phyloP scores from a whole-genome alignment of 2,329 filamentous ascomycete species.

The Pseudogymnoascus sp. region DNA sequence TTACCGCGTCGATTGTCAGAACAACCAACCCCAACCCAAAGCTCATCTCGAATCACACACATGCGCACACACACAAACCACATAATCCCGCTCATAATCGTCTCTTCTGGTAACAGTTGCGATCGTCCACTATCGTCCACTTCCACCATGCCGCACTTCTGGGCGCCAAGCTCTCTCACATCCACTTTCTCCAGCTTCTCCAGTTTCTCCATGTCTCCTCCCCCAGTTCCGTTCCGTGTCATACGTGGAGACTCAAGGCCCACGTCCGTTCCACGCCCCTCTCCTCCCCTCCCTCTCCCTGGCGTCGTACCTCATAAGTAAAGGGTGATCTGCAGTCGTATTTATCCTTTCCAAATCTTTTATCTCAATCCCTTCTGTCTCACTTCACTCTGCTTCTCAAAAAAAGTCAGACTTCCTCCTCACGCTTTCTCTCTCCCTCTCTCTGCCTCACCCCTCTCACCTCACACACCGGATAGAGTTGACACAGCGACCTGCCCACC shows the following conservation, averaged over 20 bases:
- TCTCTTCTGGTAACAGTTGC: conserved; percentile 6
- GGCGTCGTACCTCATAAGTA: background rate
- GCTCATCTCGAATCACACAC: background rate
- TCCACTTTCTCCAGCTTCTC: conserved; percentile 5
- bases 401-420: background rate
- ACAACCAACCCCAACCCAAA: background rate
- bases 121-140: background rate
- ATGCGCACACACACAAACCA: background rate
- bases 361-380: background rate
- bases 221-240: background rate
- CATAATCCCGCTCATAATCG: background rate
- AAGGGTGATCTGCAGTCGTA: conserved; percentile 5
- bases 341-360: conserved; percentile 6
- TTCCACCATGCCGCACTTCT: background rate
- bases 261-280: background rate
- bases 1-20: background rate
- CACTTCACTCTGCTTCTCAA: background rate
- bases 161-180: background rate
- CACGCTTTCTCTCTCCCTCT: background rate
- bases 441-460: background rate
- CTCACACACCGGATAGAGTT: background rate
- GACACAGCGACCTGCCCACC: background rate
- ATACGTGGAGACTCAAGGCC: background rate
- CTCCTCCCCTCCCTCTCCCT: background rate
- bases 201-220: background rate